A percentile compares a stretch with the other conserved stretches of the same genome.
These are phyloP conservation scores for Cytospora schulzeri DNA, from an alignment of 2,329 filamentous ascomycete genomes.

Conservation along the genomic window DNA sequence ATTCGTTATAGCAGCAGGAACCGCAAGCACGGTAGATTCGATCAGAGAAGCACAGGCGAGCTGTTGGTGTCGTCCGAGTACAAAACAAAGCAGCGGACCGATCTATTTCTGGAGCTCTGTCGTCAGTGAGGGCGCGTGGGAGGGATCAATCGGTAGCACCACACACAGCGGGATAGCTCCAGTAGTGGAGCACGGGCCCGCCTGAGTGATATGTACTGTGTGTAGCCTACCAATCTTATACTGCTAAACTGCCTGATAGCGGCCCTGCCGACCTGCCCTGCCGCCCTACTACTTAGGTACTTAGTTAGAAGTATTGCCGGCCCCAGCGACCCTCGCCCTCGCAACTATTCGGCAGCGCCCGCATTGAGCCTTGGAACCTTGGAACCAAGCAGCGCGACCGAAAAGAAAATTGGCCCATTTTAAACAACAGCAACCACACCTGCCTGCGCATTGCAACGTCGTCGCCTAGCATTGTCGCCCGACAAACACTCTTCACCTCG, in stretches of 20 bases:
- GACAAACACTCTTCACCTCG: slow-evolving; percentile 9
- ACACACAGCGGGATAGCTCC: not conserved
- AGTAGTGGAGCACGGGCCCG: slow-evolving; percentile 19
- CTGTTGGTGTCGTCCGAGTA: not conserved
- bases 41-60: slow-evolving; percentile 2
- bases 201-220: not conserved
- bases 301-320: slow-evolving; percentile 1
- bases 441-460: slow-evolving; percentile 15
- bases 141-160: not conserved
- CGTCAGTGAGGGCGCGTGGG: slow-evolving; percentile 37
- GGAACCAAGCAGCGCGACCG: slow-evolving; percentile 16
- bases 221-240: no score
- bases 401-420: slow-evolving; percentile 22
- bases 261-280: not conserved
- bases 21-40: not conserved
- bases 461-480: not conserved
- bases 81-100: not conserved
- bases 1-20: not conserved
- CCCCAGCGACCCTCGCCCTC: not conserved
- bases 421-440: slow-evolving; percentile 6
- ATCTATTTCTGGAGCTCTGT: slow-evolving; percentile 47
- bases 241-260: not conserved
- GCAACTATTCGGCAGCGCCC: slow-evolving; percentile 20
- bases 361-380: slow-evolving; percentile 10
- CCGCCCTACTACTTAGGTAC: no score